phyloP scores from a whole-genome alignment of 2,329 filamentous ascomycete species.

The Juglanconis oblonga region DNA sequence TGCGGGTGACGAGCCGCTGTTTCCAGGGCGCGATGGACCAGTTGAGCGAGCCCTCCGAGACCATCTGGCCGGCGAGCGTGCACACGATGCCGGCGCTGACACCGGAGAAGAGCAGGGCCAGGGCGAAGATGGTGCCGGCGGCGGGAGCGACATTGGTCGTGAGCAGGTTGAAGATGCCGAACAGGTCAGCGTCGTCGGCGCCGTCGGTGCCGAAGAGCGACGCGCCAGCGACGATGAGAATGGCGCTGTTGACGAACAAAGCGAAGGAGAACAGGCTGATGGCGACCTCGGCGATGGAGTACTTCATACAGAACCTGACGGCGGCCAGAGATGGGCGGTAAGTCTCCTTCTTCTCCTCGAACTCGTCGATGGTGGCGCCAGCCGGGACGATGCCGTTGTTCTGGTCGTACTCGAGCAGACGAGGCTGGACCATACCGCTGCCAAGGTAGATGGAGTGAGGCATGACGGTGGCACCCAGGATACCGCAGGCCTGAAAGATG shows the following conservation, averaged over 20 bases:
- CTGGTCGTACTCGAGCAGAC: conserved; percentile 59
- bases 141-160: conserved; percentile 64
- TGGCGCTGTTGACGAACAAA: conserved; percentile 75
- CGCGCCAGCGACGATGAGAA: conserved; percentile 76
- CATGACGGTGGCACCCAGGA: conserved; percentile 70
- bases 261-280: conserved; percentile 75
- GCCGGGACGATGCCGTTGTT: conserved; percentile 36
- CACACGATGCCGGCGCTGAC: conserved; percentile 70
- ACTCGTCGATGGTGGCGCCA: conserved; percentile 28
- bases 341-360: conserved; percentile 46
- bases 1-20: conserved; percentile 27
- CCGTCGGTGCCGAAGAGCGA: conserved; percentile 62
- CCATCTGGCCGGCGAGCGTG: conserved; percentile 67
- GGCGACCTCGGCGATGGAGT: conserved; percentile 65
- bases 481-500: conserved; percentile 65
- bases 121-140: conserved; percentile 67
- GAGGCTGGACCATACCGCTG: conserved; percentile 62
- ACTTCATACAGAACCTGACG: conserved; percentile 67
- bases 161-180: conserved; percentile 54
- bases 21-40: conserved; percentile 23
- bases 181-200: conserved; percentile 74
- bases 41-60: conserved; percentile 75
- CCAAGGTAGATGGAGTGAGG: conserved; percentile 64
- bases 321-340: conserved; percentile 68
- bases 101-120: conserved; percentile 66